Percentiles rank a stretch among this genome's conserved stretches.
These are phyloP conservation scores for Gastrodia elata DNA, from an alignment of 106 monocot genomes.

Conservation along the genomic window DNA sequence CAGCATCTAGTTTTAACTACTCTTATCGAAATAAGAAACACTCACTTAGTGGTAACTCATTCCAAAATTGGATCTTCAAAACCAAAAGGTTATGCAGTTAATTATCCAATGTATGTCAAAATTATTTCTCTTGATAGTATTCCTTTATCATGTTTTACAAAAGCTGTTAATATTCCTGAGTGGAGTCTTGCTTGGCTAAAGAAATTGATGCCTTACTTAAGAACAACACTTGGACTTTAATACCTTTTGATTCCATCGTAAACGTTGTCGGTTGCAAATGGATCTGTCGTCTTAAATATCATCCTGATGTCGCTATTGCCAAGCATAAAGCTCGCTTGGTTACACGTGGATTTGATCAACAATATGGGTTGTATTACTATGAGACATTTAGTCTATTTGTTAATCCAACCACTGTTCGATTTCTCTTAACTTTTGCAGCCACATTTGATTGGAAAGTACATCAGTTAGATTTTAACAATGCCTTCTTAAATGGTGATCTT, in stretches of 20 bases:
- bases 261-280: constrained; percentile 3
- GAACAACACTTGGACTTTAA: background rate
- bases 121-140: no score
- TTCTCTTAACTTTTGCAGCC: background rate
- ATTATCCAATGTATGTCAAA: no score
- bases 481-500: no score
- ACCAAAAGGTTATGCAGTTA: no score
- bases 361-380: background rate
- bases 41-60: no score
- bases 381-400: constrained; percentile 7
- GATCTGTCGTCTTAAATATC: background rate
- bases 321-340: background rate
- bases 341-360: constrained; percentile 1
- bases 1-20: no score
- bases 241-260: background rate
- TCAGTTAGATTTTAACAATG: background rate
- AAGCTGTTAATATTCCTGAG: no score
- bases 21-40: no score
- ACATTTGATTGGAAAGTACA: background rate
- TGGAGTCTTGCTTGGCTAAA: no score
- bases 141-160: no score
- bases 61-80: no score
- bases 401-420: background rate
- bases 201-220: no score
- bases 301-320: background rate